Conservation (phyloP, 116 monocot species). For the Iris pallida region DNA sequence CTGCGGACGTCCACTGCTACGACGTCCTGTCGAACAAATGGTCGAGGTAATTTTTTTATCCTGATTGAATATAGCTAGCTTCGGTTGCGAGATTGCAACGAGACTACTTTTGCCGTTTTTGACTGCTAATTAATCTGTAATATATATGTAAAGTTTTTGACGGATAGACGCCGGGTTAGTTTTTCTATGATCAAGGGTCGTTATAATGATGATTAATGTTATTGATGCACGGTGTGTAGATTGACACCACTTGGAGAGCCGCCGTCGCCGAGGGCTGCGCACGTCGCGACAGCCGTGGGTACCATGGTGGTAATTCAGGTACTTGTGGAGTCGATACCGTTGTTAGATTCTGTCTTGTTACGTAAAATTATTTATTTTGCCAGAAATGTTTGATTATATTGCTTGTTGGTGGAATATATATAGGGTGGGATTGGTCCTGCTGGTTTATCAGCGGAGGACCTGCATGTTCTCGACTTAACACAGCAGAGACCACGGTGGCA, state of each 20-base stretch:
- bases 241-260: slow-evolving; percentile 97
- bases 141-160: too few relatives aligned
- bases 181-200: too few relatives aligned
- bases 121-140: too few relatives aligned
- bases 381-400: neutral
- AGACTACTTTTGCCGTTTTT: neutral
- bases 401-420: slow-evolving; percentile 1
- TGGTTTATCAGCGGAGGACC: slow-evolving; percentile 96
- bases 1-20: slow-evolving; percentile 98
- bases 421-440: slow-evolving; percentile 99
- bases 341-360: neutral
- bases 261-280: slow-evolving; percentile 96
- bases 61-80: too few relatives aligned
- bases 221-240: slow-evolving; percentile 23
- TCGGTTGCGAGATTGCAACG: neutral
- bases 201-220: too few relatives aligned
- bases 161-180: too few relatives aligned
- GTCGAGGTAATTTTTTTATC: slow-evolving; percentile 87
- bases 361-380: too few relatives aligned
- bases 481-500: slow-evolving; percentile 99
- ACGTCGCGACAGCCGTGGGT: slow-evolving; percentile 98
- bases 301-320: slow-evolving; percentile 99
- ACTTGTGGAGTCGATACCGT: neutral
- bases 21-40: slow-evolving; percentile 90
- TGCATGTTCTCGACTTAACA: slow-evolving; percentile 97